Base-by-base conservation (phyloP, 2,329 filamentous ascomycete genomes). In the Claviceps sp. region DNA sequence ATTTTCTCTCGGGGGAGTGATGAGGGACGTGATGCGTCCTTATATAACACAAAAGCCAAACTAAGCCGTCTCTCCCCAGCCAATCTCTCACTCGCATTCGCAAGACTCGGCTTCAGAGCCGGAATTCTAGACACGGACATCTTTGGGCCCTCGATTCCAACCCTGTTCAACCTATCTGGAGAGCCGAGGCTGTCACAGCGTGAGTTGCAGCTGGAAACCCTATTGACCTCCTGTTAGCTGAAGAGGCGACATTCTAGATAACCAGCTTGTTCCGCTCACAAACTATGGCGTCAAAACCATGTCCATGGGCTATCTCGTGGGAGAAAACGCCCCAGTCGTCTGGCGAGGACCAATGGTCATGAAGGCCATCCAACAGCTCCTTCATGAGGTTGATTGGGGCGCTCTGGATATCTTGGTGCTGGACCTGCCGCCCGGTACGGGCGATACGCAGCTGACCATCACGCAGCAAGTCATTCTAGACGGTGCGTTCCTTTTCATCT, bases 271-370 rank as follows among this genome's bases (percentile, higher is more conserved):
- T 1, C 93, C 93, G 0, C 71, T 98, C 24, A 89, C 87, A 22
- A 95, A 95, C 64, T 97, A 97, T 71, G 93, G 93, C 42, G 78
- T 98, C 52, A 94, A 94, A 69, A 94, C 89, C 51, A 98, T 98
- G 93, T 96, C 90, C 0, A 97, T 98, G 87, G 93, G 93, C 48
- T 97, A 95, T 58, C 77, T 98, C 1, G 82, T 95, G 1, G 80
- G 80, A 19, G 84, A 89, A 57, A 77, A 82, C 11, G 85, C 87
- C 5, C 88, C 90, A 0, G 85, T 98, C 16, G 90, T 93, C 37
- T 98, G 93, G 93, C 82, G 93, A 50, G 93, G 93, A 0, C 78
- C 95, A 2, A 96, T 98, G 90, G 87, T 97, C 14, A 94, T 95
- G 77, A 98, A 97, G 64, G 93, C 93, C 0, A 77, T 98, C 57